These are phyloP conservation scores for Macrolepiota dolichaula DNA, from an alignment of 768 basidiomycete genomes.

Conservation along the genomic window DNA sequence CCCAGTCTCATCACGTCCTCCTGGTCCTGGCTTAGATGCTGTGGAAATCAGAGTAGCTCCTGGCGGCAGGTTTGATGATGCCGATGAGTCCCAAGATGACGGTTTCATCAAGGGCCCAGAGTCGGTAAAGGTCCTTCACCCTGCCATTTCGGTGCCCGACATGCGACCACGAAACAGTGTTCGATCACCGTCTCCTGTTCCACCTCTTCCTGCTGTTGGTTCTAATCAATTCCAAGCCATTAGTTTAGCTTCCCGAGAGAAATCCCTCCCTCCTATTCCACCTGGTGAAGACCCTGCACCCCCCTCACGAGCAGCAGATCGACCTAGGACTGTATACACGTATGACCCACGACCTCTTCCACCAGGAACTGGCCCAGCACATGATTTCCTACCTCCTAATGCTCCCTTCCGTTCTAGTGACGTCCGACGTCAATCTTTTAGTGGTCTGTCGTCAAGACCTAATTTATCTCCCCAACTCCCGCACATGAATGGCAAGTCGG, in stretches of 20 bases:
- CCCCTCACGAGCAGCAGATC: constrained; percentile 41
- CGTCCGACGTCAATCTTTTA: constrained; percentile 71
- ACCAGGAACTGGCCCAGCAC: constrained; percentile 37
- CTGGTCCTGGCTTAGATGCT: constrained; percentile 37
- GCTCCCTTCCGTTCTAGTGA: constrained; percentile 60
- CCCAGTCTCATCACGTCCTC: constrained; percentile 67
- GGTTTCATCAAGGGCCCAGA: constrained; percentile 26
- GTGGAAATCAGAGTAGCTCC: constrained; percentile 39
- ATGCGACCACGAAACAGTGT: constrained; percentile 43
- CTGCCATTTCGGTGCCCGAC: constrained; percentile 60
- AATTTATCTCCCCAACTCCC: constrained; percentile 49
- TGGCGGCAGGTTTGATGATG: constrained; percentile 35
- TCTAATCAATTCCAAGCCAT: constrained; percentile 15
- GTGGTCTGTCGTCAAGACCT: constrained; percentile 60
- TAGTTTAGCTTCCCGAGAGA: constrained; percentile 48
- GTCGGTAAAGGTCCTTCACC: constrained; percentile 41
- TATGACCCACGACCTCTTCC: constrained; percentile 52
- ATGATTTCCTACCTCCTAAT: constrained; percentile 58
- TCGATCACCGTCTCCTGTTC: constrained; percentile 26
- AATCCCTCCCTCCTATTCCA: constrained; percentile 77
- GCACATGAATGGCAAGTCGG: constrained; percentile 30
- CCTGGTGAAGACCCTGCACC: constrained; percentile 44
- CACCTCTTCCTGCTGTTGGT: constrained; percentile 21
- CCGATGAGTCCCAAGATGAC: constrained; percentile 21
- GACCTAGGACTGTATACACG: constrained; percentile 65